These are phyloP conservation scores for Fusarium nurragi DNA, from an alignment of 2,329 filamentous ascomycete genomes.

Conservation along the genomic window DNA sequence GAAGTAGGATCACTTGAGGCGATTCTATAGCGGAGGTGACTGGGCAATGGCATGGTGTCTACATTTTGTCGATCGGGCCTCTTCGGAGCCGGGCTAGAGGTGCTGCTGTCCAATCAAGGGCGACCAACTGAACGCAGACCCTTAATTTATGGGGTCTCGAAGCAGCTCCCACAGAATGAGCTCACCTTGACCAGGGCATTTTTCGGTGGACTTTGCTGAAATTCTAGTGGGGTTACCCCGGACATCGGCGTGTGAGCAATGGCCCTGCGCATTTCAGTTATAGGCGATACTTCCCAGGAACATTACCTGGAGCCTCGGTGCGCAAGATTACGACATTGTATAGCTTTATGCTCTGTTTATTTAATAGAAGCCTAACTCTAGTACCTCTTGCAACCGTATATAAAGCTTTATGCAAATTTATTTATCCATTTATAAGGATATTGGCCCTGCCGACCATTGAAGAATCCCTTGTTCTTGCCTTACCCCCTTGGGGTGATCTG, in stretches of 20 bases:
- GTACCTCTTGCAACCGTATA: neutral
- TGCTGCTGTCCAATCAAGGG: constrained; percentile 31
- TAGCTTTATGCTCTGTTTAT: neutral
- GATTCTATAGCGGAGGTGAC: constrained; percentile 42
- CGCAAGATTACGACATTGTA: neutral
- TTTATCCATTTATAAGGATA: neutral
- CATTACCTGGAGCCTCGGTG: constrained; percentile 7
- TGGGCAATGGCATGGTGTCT: constrained; percentile 34
- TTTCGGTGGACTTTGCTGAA: constrained; percentile 22
- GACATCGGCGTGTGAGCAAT: constrained; percentile 42
- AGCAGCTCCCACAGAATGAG: constrained; percentile 28
- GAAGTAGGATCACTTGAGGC: constrained; percentile 34
- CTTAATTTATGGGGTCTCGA: constrained; percentile 26
- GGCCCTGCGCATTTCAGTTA: constrained; percentile 1
- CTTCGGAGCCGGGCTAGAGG: constrained; percentile 39
- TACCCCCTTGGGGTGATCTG: neutral
- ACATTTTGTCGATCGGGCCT: constrained; percentile 35
- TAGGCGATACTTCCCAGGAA: too few relatives aligned
- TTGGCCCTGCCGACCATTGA: neutral
- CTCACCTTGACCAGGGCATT: constrained; percentile 33
- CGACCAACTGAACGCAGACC: constrained; percentile 27
- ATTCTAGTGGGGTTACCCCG: constrained; percentile 43
- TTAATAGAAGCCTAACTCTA: neutral
- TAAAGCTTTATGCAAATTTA: neutral
- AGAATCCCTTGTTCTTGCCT: neutral